phyloP scores from a whole-genome alignment of 192 early-diverging fungal species.

The Backusella sp. region DNA sequence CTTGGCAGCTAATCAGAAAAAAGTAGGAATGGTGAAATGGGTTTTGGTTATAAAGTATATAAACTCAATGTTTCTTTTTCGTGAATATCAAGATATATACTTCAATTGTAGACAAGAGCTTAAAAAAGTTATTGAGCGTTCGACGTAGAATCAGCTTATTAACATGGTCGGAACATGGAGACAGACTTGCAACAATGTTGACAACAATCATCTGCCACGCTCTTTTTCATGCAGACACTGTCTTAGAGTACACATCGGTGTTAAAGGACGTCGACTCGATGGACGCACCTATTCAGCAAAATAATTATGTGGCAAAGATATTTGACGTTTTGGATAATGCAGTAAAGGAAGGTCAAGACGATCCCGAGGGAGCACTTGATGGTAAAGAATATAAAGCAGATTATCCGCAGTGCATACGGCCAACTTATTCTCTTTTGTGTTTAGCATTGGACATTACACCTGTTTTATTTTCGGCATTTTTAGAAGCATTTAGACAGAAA shows the following conservation, averaged over 20 bases:
- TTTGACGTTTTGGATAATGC: constrained; percentile 23
- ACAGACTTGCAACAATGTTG: not conserved
- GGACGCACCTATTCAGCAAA: not conserved
- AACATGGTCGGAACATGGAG: not conserved
- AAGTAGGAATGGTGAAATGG: not conserved
- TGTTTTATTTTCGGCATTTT: constrained; percentile 19
- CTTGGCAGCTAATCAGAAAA: constrained; percentile 22
- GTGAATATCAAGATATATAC: constrained; percentile 14
- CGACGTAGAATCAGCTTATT: constrained; percentile 1
- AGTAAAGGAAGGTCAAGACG: constrained; percentile 5
- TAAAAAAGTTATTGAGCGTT: not conserved
- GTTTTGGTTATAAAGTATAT: not conserved
- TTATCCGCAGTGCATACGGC: not conserved
- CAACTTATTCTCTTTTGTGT: not conserved
- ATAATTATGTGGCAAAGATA: constrained; percentile 21
- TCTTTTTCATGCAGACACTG: constrained; percentile 28
- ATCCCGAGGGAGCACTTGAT: not conserved
- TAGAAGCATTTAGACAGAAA: constrained; percentile 19
- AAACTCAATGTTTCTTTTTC: not conserved
- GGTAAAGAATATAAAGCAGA: not conserved
- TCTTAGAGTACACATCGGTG: constrained; percentile 29
- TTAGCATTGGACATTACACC: constrained; percentile 20
- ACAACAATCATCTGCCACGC: constrained; percentile 9
- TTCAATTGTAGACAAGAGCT: constrained; percentile 2
- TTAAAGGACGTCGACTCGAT: constrained; percentile 5